Evolutionary conservation across 2,329 filamentous ascomycete species (phyloP).

Genomic region (Myrmaecium sp.): DNA sequence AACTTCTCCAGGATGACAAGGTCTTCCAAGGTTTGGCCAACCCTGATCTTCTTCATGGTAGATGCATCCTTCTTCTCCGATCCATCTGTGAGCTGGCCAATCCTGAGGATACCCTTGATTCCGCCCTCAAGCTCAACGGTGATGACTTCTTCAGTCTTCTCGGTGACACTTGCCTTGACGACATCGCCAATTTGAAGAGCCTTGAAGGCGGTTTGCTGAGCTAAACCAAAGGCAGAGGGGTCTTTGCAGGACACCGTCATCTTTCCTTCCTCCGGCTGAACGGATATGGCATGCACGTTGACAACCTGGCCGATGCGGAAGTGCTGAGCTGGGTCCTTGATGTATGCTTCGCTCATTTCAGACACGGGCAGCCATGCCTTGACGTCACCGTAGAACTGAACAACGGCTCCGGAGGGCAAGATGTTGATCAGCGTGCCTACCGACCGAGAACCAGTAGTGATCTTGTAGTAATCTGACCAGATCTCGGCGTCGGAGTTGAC

Average conservation of each 20-base stretch:
- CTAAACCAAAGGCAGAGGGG: constrained; percentile 59
- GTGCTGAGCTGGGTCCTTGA: constrained; percentile 74
- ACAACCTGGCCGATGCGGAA: constrained; percentile 85
- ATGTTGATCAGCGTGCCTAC: constrained; percentile 80
- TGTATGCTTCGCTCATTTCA: constrained; percentile 97
- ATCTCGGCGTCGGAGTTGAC: constrained; percentile 75
- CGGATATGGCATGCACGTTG: constrained; percentile 69
- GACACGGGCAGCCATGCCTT: constrained; percentile 79
- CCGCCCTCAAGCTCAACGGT: constrained; percentile 59
- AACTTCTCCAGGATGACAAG: constrained; percentile 81
- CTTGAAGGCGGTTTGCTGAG: constrained; percentile 56
- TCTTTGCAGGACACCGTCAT: constrained; percentile 90
- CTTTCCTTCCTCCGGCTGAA: constrained; percentile 53
- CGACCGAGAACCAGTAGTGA: constrained; percentile 57
- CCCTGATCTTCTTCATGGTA: constrained; percentile 62
- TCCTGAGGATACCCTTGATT: constrained; percentile 60
- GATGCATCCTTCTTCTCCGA: constrained; percentile 62
- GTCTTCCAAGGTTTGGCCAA: constrained; percentile 67
- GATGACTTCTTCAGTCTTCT: constrained; percentile 25
- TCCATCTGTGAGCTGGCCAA: constrained; percentile 73
- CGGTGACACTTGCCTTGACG: constrained; percentile 51
- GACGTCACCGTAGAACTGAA: constrained; percentile 79
- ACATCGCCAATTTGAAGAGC: constrained; percentile 56
- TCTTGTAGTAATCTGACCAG: constrained; percentile 60
- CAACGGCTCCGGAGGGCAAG: constrained; percentile 59